Base-by-base conservation (phyloP, 2,329 filamentous ascomycete genomes). In the Pseudogymnoascus sp. region DNA sequence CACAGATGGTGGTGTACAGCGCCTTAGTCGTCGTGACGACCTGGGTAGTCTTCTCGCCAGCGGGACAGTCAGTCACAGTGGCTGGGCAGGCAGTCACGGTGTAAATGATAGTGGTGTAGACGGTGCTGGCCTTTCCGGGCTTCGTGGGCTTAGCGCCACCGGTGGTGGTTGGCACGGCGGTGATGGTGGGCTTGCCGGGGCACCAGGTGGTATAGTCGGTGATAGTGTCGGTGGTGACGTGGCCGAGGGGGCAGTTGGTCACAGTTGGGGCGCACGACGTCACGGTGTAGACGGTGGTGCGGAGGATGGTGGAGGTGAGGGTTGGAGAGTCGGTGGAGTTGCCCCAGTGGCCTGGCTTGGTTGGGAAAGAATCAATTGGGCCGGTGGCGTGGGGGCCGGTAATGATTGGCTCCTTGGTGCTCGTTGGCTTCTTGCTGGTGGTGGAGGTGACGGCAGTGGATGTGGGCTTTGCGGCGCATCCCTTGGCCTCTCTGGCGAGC, bases 1-100 rank as follows among this genome's bases (percentile, higher is more conserved):
- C 42, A 21, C 76, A 79, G 61, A 79, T 70, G 9, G 78, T 80
- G 6, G 77, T 79, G 66, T 76, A 78, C 35, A 78, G 45, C 13
- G 75, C 65, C 31, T 79, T 71, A 1, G 70, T 70, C 68, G 75
- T 71, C 5, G 76, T 77, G 13, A 71, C 73, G 35, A 75, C 70
- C 18, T 72, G 68, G 33, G 68, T 69, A 36, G 35, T 67, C 42
- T 48, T 27, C 42, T 48, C 42, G 13, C 29, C 69, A 1, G 63
- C 69, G 10, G 75, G 74, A 68, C 75, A 78, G 71, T 76, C 65
- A 10, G 66, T 68, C 2, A 78, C 71, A 10, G 69, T 69, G 75
- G 61, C 73, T 76, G 29, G 74, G 55, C 63, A 65, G 5, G 29
- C 33, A 35, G 63, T 64, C 15, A 65, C 58, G 10, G 63, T 65